phyloP scores from a whole-genome alignment of 345 rosid genomes.

The Populus alba region DNA sequence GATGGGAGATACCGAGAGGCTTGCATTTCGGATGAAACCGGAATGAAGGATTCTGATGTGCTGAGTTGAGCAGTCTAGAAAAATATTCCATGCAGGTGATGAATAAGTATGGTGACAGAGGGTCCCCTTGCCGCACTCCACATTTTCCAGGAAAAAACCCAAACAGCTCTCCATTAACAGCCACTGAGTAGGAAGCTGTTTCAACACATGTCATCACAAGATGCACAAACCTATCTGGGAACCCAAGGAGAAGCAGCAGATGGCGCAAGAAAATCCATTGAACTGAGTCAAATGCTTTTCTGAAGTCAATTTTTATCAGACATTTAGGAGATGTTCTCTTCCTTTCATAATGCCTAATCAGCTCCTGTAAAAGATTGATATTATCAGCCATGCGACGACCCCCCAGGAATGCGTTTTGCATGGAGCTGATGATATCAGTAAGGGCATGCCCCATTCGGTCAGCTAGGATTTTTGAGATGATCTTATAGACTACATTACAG shows the following conservation, averaged over 20 bases:
- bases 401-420: too few species aligned
- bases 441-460: too few species aligned
- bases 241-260: fast-evolving
- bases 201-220: too few species aligned
- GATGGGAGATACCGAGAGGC: fast-evolving
- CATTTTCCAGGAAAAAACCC: fast-evolving
- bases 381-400: too few species aligned
- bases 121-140: neutral
- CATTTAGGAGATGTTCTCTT: fast-evolving
- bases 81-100: neutral
- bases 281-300: neutral
- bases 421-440: too few species aligned
- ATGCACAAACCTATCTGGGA: fast-evolving
- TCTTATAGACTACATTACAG: too few species aligned
- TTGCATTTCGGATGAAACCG: neutral
- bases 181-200: too few species aligned
- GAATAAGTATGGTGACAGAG: fast-evolving
- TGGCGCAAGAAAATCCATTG: fast-evolving
- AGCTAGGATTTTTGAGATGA: too few species aligned
- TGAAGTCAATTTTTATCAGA: too few species aligned
- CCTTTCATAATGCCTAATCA: too few species aligned
- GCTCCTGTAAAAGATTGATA: neutral
- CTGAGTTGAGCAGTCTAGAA: fast-evolving
- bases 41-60: fast-evolving
- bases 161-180: fast-evolving